Evolutionary conservation across 2,329 filamentous ascomycete genomes (phyloP), one percentile per base, ranked within the genome.

Genomic region (Aureobasidium lini): DNA sequence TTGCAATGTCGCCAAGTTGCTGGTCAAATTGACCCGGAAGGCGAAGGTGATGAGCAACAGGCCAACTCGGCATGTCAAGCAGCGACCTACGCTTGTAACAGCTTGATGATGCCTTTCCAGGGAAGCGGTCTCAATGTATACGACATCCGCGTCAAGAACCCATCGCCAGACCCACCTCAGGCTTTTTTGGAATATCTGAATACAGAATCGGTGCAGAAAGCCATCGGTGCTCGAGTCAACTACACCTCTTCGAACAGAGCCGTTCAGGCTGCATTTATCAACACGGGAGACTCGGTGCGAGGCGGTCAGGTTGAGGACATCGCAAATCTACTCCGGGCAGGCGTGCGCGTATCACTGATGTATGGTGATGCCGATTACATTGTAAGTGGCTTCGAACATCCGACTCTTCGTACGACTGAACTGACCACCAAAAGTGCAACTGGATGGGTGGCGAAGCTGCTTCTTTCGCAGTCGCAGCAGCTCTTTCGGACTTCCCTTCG

Each of bases 401-500:
- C 23, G 23, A 23, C 23, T 23, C 23, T 23, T 23, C 23, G 23
- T 23, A 23, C 23, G 23, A 23, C 23, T n/a, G 10, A 23, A 18
- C 6, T n/a, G 10, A 10, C 28, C n/a, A 23, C 23, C 48, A 23
- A 44, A 10, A 50, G 47, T 79, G 78, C 70, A 83, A 83, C 65
- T 83, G 86, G 83, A 76, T 86, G 64, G 89, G 90, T n/a, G 89
- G 88, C 37, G 81, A 94, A 71, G 84, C 86, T 1, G 78, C 89
- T 43, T 88, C 86, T 2, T 76, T 90, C 3, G 79, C 79, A 6
- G 75, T 90, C 0, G 75, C 78, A 10, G 73, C 78, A 59, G 61
- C 64, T 2, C 58, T 62, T 7, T 36, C 50, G 67, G 62, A 23
- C 48, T 70, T 8, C 49, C 65, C 34, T 59, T 59, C 37, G 62